Evolutionary conservation across 1,284 basidiomycete genomes (phyloP).

Genomic region (Marasmius tenuissimus): DNA sequence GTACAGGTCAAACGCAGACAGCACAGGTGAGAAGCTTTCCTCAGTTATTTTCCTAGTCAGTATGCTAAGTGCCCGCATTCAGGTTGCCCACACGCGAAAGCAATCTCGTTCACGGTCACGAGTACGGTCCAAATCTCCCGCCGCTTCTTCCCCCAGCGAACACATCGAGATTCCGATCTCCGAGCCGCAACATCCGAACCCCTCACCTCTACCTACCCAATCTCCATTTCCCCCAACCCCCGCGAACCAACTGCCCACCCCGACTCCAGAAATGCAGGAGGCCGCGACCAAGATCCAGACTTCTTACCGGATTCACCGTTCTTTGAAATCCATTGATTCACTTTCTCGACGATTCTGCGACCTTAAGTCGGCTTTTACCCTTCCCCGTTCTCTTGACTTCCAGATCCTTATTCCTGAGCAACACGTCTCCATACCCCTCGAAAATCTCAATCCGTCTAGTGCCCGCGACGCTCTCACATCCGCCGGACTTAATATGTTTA

Average conservation of each 20-base stretch:
- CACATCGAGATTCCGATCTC: neutral
- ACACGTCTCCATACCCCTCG: constrained; percentile 23
- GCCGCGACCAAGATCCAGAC: constrained; percentile 39
- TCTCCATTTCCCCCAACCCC: neutral
- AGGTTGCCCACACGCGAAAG: neutral
- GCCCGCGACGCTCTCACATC: constrained; percentile 1
- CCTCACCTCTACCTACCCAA: neutral
- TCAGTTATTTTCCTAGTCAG: too few relatives aligned
- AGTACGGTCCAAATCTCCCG: neutral
- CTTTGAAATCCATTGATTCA: constrained; percentile 28
- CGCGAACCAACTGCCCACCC: neutral
- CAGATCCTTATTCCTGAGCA: constrained; percentile 25
- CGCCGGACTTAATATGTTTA: neutral
- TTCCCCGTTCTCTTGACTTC: constrained; percentile 38
- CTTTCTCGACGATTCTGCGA: constrained; percentile 30
- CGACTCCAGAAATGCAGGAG: constrained; percentile 22
- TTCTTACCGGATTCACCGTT: constrained; percentile 34
- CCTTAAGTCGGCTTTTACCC: constrained; percentile 31
- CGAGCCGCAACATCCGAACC: neutral
- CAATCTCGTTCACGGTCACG: neutral
- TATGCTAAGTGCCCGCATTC: neutral
- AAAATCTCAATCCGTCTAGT: neutral
- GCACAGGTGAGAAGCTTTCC: too few relatives aligned
- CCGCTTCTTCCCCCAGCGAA: neutral
- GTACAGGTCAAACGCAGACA: neutral